A percentile compares a stretch with the other conserved stretches of the same genome.
Evolutionary conservation across 1,139 yeast species (phyloP).

Genomic region (Waltiozyma sp.): DNA sequence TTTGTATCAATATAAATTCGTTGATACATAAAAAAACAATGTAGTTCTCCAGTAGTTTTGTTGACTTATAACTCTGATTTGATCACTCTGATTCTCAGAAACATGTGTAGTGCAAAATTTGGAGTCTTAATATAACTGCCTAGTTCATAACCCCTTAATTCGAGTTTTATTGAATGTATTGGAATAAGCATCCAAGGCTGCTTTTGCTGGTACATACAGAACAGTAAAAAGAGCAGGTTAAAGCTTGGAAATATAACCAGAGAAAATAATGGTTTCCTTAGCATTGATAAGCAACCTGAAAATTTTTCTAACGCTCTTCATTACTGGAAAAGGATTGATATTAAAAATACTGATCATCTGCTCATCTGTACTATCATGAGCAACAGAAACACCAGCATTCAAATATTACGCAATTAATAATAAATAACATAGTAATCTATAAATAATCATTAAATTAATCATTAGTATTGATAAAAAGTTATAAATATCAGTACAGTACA

Average conservation of each 20-base stretch:
- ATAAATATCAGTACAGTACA: background rate
- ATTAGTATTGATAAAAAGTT: background rate
- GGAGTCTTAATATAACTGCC: slow-evolving; percentile 52
- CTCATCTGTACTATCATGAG: slow-evolving; percentile 46
- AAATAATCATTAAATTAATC: background rate
- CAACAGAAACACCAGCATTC: slow-evolving; percentile 49
- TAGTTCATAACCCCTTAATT: slow-evolving; percentile 48
- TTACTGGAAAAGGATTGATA: slow-evolving; percentile 53
- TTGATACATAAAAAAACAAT: too few species aligned
- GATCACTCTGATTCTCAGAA: too few species aligned
- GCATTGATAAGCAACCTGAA: slow-evolving; percentile 40
- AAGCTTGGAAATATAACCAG: slow-evolving; percentile 51
- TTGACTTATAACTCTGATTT: too few species aligned
- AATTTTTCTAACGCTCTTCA: slow-evolving; percentile 45
- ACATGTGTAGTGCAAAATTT: slow-evolving; percentile 34
- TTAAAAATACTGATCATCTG: slow-evolving; percentile 36
- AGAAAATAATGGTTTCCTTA: slow-evolving; percentile 52
- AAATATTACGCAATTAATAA: too few species aligned
- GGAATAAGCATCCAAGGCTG: slow-evolving; percentile 55
- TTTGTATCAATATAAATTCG: too few species aligned
- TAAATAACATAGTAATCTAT: too few species aligned
- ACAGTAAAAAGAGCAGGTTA: slow-evolving; percentile 54
- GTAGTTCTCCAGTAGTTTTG: too few species aligned
- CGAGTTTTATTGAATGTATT: slow-evolving; percentile 41
- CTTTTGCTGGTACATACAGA: slow-evolving; percentile 48